These are phyloP conservation scores for Trypanosoma cruzi DNA, from an alignment of 208 protist genomes.

Conservation along the genomic window DNA sequence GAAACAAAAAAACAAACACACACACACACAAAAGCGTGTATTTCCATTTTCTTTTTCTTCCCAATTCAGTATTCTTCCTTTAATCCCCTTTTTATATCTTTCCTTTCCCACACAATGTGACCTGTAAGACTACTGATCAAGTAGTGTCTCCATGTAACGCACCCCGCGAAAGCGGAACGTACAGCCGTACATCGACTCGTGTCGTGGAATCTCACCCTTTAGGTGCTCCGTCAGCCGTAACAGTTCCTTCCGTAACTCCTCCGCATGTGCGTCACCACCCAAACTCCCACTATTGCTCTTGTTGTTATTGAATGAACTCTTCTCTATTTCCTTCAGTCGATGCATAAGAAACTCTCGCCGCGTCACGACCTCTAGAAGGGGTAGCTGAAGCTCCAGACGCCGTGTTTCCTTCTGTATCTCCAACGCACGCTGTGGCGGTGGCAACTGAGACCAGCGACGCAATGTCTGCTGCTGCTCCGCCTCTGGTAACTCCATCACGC, in stretches of 20 bases:
- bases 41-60: too few relatives aligned
- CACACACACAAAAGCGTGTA: too few relatives aligned
- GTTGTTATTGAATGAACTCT: background rate
- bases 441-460: conserved; percentile 19
- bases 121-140: background rate
- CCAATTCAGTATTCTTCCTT: too few relatives aligned
- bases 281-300: background rate
- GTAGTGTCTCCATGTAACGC: conserved; percentile 51
- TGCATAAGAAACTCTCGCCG: conserved; percentile 68
- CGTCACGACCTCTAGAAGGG: conserved; percentile 72
- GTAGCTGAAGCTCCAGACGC: conserved; percentile 65
- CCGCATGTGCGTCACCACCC: conserved; percentile 19
- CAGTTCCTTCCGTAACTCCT: conserved; percentile 41
- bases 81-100: background rate
- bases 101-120: background rate
- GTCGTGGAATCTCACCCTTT: conserved; percentile 43
- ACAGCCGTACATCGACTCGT: conserved; percentile 50
- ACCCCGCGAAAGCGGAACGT: conserved; percentile 45
- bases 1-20: too few relatives aligned
- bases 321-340: conserved; percentile 32
- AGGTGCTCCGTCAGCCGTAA: conserved; percentile 52
- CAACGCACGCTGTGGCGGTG: conserved; percentile 9
- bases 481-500: conserved; percentile 48
- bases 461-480: conserved; percentile 35
- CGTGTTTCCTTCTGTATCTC: conserved; percentile 39